Evolutionary conservation across 2,329 filamentous ascomycete species (phyloP), one percentile per base, ranked within the genome.

Genomic region (Endoconidiophora laricicola): DNA sequence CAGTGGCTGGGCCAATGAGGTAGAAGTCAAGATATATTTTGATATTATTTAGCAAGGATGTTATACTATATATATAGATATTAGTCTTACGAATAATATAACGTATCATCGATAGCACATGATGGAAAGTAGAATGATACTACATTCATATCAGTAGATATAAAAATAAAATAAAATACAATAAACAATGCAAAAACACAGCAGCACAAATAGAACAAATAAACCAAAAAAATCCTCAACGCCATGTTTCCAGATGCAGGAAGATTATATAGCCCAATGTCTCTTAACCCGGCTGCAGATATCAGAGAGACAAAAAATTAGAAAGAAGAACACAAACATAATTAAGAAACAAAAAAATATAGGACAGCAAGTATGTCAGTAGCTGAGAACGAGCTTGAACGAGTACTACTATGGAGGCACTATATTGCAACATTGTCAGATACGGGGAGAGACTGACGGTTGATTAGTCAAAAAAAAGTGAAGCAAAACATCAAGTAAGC

Each of bases 1-100:
- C 52, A 72, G 76, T 37, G 78, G 81, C 6, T 93, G 84, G 81
- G 81, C 78, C 56, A 94, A 94, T 61, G 84, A 93, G 62, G 73
- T 87, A 37, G 70, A 76, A 54, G 66, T 93, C 40, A 79, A 80
- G 60, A 62, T 86, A 4, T 80, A 68, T 50, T 69, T 76, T 44
- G 62, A 62, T 22, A 58, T 68, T 43, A 68, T 44, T 12, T 49
- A 44, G 33, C 14, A 26, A 38, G 14, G 5, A 36, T 33, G 9
- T 12, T 41, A 10, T 9, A 6, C 20, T 2, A 20, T 12, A 14
- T 42, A 26, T 40, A 16, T 48, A 26, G n/a, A 20, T 37, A 46
- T 10, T 12, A 4, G 7, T 36, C 12, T 16, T 6, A 48, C 2
- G n/a, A 29, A 10, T 12, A 42, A 18, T 2, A n/a, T 4, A 6